A percentile compares a stretch with the other conserved stretches of the same genome.
Evolutionary conservation across 306 rosid species (phyloP).

Genomic region (Senna siamea): DNA sequence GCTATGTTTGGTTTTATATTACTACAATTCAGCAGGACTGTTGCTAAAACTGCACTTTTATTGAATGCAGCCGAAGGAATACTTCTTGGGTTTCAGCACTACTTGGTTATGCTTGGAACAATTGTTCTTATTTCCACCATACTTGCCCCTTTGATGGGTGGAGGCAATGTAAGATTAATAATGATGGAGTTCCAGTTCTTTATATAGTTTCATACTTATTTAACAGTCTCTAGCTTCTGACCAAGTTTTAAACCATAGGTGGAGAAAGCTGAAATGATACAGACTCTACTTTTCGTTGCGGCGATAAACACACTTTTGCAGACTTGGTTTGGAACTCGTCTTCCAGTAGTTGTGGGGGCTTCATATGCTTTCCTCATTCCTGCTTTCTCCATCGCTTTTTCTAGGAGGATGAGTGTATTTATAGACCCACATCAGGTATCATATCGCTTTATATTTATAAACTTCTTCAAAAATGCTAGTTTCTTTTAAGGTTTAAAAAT

Average conservation of each 20-base stretch:
- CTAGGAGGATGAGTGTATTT: conserved; percentile 53
- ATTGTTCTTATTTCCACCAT: conserved; percentile 64
- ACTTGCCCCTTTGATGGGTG: conserved; percentile 83
- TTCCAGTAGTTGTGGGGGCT: conserved; percentile 80
- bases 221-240: conserved; percentile 9
- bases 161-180: conserved; percentile 71
- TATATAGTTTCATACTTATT: neutral
- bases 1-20: neutral
- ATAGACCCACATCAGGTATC: conserved; percentile 65
- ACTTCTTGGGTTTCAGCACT: conserved; percentile 82
- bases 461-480: neutral
- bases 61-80: conserved; percentile 68
- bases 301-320: conserved; percentile 81
- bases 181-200: neutral
- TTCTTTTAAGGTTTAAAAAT: no score
- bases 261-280: conserved; percentile 84
- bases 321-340: conserved; percentile 74
- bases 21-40: neutral
- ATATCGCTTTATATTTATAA: neutral
- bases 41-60: neutral
- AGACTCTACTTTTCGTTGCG: conserved; percentile 74
- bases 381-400: conserved; percentile 53
- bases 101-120: conserved; percentile 75
- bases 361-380: conserved; percentile 80
- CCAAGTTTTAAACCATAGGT: conserved; percentile 44